phyloP scores from a whole-genome alignment of 345 rosid species.

The Carallia pectinifolia region DNA sequence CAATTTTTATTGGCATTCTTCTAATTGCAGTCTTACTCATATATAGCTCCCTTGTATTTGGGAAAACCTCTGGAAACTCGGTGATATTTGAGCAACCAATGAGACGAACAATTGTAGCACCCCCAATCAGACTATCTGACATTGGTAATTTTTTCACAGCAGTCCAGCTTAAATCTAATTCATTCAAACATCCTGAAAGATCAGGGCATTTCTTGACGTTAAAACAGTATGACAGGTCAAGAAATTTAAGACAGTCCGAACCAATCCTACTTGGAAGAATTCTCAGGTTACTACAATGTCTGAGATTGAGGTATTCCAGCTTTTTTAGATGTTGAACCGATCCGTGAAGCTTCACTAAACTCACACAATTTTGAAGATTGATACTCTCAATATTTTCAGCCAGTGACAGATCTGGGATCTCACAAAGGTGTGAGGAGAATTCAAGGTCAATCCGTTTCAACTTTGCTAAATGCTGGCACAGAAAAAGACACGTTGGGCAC shows the following conservation, averaged over 20 bases:
- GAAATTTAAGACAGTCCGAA: neutral
- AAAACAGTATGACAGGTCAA: neutral
- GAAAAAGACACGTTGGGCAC: too few relatives aligned
- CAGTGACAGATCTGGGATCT: conserved; percentile 1
- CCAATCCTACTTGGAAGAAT: neutral
- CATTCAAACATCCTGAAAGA: conserved; percentile 5
- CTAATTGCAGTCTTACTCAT: neutral
- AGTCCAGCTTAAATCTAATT: neutral
- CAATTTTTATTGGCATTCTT: conserved; percentile 1
- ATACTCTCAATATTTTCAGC: neutral
- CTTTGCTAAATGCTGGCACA: neutral
- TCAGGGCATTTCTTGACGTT: conserved; percentile 1
- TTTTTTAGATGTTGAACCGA: conserved; percentile 8
- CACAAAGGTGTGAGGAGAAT: neutral
- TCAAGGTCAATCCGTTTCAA: conserved; percentile 2
- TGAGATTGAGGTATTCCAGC: conserved; percentile 4
- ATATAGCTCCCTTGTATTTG: neutral
- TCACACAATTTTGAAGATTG: neutral
- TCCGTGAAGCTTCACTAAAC: neutral
- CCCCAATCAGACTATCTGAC: neutral
- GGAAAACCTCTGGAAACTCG: conserved; percentile 4
- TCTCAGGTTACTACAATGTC: neutral
- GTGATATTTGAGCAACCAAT: neutral
- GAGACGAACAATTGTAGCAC: neutral
- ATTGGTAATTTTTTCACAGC: neutral